These are phyloP conservation scores for Elongisporangium undulatum DNA, from an alignment of 352 stramenopile species.

Conservation along the genomic window DNA sequence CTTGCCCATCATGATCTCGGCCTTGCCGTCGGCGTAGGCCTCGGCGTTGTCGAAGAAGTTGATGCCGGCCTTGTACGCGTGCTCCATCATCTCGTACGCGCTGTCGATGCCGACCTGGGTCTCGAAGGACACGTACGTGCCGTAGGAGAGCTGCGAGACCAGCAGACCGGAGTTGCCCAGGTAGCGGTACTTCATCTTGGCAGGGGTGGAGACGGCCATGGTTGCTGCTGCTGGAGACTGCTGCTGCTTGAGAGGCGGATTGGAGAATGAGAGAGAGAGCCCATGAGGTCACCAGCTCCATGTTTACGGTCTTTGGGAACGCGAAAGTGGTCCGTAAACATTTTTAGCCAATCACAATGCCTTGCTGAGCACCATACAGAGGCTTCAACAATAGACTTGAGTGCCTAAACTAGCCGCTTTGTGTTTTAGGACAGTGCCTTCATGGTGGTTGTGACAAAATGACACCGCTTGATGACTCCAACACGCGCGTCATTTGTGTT, in stretches of 20 bases:
- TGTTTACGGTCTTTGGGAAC: no score
- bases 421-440: no score
- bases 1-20: constrained; percentile 53
- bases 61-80: constrained; percentile 56
- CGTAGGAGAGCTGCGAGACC: constrained; percentile 48
- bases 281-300: no score
- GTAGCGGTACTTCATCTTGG: constrained; percentile 62
- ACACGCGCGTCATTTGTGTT: no score
- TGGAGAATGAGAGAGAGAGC: no score
- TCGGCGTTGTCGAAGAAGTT: constrained; percentile 74
- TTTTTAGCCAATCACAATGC: no score
- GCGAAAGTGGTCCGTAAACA: no score
- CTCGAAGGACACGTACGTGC: constrained; percentile 48
- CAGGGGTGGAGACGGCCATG: constrained; percentile 8
- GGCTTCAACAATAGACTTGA: no score
- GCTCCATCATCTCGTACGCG: constrained; percentile 54
- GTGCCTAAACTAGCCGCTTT: no score
- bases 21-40: constrained; percentile 39
- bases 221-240: neutral
- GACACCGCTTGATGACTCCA: no score
- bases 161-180: constrained; percentile 47
- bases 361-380: no score
- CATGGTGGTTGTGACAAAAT: no score
- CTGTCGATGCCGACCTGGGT: constrained; percentile 47
- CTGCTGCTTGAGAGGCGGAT: constrained; percentile 20